Evolutionary conservation across 2,329 filamentous ascomycete species (phyloP), one percentile per base, ranked within the genome.

Genomic region (Chaetomiaceae sp.): DNA sequence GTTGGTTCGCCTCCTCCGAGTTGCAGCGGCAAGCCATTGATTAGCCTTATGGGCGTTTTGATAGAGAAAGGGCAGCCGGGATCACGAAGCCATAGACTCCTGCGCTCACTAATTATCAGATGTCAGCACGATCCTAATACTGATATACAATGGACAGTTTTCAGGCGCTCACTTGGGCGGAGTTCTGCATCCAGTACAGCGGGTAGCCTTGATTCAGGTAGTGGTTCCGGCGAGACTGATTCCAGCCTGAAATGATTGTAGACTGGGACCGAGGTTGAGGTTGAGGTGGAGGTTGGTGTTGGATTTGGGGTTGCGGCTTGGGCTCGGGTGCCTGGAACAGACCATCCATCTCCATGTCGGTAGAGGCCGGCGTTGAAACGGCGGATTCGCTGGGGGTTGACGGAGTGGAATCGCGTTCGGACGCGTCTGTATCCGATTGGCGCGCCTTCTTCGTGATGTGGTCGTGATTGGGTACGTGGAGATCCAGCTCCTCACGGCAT

Each of bases 191-290:
- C 48, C 48, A 51, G 14, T 23, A 23, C 48, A 51, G 25, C 5
- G 48, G 48, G 25, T 51, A 51, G 23, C 48, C 48, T 41, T 51
- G 48, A 2, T 10, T 44, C 40, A 44, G 32, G 34, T 51, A 51
- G 14, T 33, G 48, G 14, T 27, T 18, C 13, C 48, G 48, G 20
- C 14, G 40, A 3, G 10, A 16, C 40, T 51, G 40, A 32, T 44
- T 51, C 40, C 40, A 44, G 23, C 40, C 40, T 16, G 48, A 37
- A 14, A 51, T 51, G 48, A 51, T 37, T 2, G 27, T 44, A 32
- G 32, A 29, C 14, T 30, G 21, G n/a, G 32, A 44, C 23, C 14
- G 38, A 5, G 47, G 27, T 33, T 32, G 23, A 27, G 40, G 6
- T 23, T 40, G 16, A 10, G 37, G 37, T 6, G 23, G 16, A 7